phyloP scores from a whole-genome alignment of 805 yeast species.

The Lachancea lanzarotensis region DNA sequence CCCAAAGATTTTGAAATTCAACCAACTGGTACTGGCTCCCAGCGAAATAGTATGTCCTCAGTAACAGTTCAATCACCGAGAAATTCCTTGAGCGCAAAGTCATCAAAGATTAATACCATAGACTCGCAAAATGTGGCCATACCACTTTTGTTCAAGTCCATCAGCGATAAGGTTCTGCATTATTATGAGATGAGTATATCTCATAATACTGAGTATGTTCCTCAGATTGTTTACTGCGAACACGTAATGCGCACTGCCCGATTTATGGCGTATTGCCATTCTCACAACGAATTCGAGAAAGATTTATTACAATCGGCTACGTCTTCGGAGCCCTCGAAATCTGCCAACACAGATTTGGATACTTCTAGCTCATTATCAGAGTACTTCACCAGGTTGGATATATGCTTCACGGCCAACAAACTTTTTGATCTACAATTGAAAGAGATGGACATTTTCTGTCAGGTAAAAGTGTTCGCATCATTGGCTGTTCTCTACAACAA shows the following conservation, averaged over 20 bases:
- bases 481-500: conserved; percentile 59
- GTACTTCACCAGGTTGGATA: conserved; percentile 35
- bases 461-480: conserved; percentile 56
- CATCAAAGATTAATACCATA: conserved; percentile 5
- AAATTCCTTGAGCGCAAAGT: conserved; percentile 35
- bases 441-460: conserved; percentile 44
- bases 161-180: conserved; percentile 36
- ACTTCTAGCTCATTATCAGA: neutral
- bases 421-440: conserved; percentile 41
- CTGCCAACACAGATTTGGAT: neutral
- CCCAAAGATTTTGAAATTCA: conserved; percentile 17
- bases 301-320: neutral
- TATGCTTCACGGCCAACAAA: conserved; percentile 43
- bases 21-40: conserved; percentile 6
- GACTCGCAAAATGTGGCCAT: conserved; percentile 24
- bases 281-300: conserved; percentile 32
- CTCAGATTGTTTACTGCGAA: conserved; percentile 74
- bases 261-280: conserved; percentile 47
- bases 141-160: conserved; percentile 35
- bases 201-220: conserved; percentile 68
- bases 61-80: conserved; percentile 43
- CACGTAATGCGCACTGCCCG: conserved; percentile 56
- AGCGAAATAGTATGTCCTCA: conserved; percentile 21
- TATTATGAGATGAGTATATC: conserved; percentile 47
- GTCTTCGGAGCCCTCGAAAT: neutral